Evolutionary conservation across 1,139 yeast genomes (phyloP), one percentile per base, ranked within the genome.

Genomic region (Hyphopichia pseudoburtonii): DNA sequence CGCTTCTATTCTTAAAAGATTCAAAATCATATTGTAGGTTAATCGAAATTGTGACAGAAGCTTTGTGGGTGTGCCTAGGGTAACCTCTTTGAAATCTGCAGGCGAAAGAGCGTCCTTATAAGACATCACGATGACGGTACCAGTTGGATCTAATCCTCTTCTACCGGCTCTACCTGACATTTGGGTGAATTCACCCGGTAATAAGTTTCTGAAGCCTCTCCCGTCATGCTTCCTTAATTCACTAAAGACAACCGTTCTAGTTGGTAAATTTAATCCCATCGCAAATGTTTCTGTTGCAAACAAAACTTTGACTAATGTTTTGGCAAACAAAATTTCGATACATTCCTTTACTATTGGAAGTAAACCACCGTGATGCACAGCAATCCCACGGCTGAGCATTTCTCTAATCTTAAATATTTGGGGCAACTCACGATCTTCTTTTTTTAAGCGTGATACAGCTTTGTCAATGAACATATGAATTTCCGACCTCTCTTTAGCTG

Each of bases 141-240:
- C 98, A 1, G 87, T 87, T 21, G 81, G 70, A 68, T 92, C 98
- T 46, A 92, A 69, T 32, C 98, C 98, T 73, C 98, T 82, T 66
- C 98, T 82, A 47, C 98, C 98, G 2, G 98, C 98, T 63, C 98
- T 79, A 37, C 98, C 98, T 0, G 97, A 90, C 98, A 94, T 92
- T 64, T 92, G 98, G 1, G 97, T 94, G 58, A 90, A 92, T 58
- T 92, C 98, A 32, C 98, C 98, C 0, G 98, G 96, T 9, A 85
- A 70, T 43, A 92, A 68, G 53, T 83, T 78, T 58, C 99, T 76
- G 61, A 87, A 82, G 0, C 77, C 76, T 33, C 82, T 76, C 30
- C 97, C 97, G 57, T 92, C 98, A 57, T 89, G 96, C 54, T 92
- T 92, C 51, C 94, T 70, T 34, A 83, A 69, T 33, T 85, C 86